Evolutionary conservation across 148 eudicot genomes (phyloP), one percentile per base, ranked within the genome.

Genomic region (Diospyros lotus): DNA sequence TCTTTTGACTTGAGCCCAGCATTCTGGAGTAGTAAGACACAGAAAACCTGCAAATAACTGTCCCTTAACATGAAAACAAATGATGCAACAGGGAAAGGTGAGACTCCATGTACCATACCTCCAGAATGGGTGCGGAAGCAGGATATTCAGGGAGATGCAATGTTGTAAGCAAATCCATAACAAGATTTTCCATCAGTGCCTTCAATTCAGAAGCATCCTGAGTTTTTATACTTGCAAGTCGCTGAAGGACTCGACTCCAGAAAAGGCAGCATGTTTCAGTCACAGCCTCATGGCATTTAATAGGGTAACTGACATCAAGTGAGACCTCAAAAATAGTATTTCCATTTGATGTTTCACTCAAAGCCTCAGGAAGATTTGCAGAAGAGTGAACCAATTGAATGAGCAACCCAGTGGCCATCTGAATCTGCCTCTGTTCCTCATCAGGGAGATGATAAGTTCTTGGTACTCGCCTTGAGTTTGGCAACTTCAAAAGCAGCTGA

Each of bases 401-500:
- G 75, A 95, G 71, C 73, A 95, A 82, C 76, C 97, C 93, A 74
- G 96, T 80, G 70, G 88, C 75, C 88, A 95, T 87, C 82, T 95
- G 99, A 80, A 95, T 92, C 82, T 92, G 97, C 85, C 81, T 92
- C 87, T 95, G 99, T 56, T 95, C 99, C 80, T 95, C 97, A 81
- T 95, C 99, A 58, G 93, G 87, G 75, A 95, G 86, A 85, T 89
- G 97, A 86, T 89, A 95, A 70, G 92, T 82, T 80, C 99, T 85
- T 65, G 93, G 86, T 66, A 86, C 85, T 77, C 90, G 86, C 78
- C 89, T 95, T 46, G 99, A 85, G 71, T 81, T 80, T 12, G 99
- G 96, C 65, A 92, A 76, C 81, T 93, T 95, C 87, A 91, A 78
- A 64, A 95, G 97, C 76, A 90, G 79, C 77, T 87, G 96, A 82